Base-by-base conservation (phyloP, 2,329 filamentous ascomycete species). In the Talaromyces rugulosus region DNA sequence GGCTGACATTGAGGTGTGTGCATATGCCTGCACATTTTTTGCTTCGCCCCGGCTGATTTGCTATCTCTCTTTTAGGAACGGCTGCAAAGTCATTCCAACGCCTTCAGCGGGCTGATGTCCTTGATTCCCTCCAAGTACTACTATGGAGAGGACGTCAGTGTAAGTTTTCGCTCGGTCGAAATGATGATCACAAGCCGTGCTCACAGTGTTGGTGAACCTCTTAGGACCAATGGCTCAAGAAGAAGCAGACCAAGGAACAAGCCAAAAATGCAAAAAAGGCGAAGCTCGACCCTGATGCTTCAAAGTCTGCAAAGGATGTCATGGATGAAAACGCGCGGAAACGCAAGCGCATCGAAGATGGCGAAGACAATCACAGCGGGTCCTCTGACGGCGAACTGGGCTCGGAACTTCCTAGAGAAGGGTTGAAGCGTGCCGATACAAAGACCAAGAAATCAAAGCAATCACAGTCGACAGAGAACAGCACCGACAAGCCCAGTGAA, bases 81-180 rank as follows among this genome's bases (percentile, higher is more conserved):
- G 66, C 73, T 82, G 65, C 77, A 77, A 70, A 80, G 78, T 72
- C 78, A 80, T 74, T 83, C 90, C 66, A 85, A 91, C 78, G 89
- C 91, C 66, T 96, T 96, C 71, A 89, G 96, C 77, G 91, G 91
- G 53, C 81, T 96, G 58, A 81, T 96, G 74, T 94, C 91, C 62
- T 82, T 96, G 66, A 96, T 96, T 63, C 92, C 93, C 47, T 91
- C 92, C 64, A 93, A 95, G 77, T 87, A 92, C 70, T 96, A 96
- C 78, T 96, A 96, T 70, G 91, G 89, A 61, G 87, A 93, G 74
- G 92, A 96, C 73, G 89, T 85, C 65, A 92, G 84, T 77, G 91
- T 94, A 88, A 70, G 89, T 87, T 62, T 55, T 40, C 34, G 56
- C 50, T 18, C 28, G 8, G 18, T 47, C 18, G 44, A 18, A 23